Percentiles rank a stretch among this genome's conserved stretches.
Evolutionary conservation across 2,329 filamentous ascomycete genomes (phyloP).

Genomic region (Aspergillus terreus): DNA sequence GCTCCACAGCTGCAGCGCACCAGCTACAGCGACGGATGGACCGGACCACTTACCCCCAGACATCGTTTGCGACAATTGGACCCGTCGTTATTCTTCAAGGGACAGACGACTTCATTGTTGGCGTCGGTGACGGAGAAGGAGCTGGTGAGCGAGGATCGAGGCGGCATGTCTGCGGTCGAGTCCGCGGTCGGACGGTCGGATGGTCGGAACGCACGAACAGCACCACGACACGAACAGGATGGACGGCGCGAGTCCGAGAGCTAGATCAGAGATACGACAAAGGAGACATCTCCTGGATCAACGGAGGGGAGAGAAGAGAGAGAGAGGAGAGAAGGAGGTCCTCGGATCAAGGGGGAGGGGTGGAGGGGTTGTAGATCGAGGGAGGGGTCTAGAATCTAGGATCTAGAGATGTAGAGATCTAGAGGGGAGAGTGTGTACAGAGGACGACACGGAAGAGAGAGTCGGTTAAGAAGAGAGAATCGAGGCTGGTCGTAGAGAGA

Average conservation of each 20-base stretch:
- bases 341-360: no score
- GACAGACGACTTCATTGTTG: constrained; percentile 95
- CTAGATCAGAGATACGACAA: neutral
- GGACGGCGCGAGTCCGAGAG: constrained; percentile 2
- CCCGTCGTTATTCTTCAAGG: constrained; percentile 91
- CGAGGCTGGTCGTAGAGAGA: constrained; percentile 3
- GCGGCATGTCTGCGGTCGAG: constrained; percentile 66
- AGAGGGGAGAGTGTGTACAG: neutral
- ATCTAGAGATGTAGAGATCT: no score
- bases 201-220: no score
- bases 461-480: neutral
- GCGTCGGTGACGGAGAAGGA: constrained; percentile 89
- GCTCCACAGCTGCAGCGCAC: constrained; percentile 2
- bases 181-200: no score
- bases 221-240: no score
- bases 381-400: no score
- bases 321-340: neutral
- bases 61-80: constrained; percentile 97
- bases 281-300: constrained; percentile 2
- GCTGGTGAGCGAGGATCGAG: constrained; percentile 78
- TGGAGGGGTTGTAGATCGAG: no score
- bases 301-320: neutral
- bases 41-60: constrained; percentile 75
- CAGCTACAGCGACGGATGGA: constrained; percentile 10
- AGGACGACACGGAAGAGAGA: no score